Evolutionary conservation across 2,329 filamentous ascomycete genomes (phyloP), one percentile per base, ranked within the genome.

Genomic region (Cladobotryum mycophilum): DNA sequence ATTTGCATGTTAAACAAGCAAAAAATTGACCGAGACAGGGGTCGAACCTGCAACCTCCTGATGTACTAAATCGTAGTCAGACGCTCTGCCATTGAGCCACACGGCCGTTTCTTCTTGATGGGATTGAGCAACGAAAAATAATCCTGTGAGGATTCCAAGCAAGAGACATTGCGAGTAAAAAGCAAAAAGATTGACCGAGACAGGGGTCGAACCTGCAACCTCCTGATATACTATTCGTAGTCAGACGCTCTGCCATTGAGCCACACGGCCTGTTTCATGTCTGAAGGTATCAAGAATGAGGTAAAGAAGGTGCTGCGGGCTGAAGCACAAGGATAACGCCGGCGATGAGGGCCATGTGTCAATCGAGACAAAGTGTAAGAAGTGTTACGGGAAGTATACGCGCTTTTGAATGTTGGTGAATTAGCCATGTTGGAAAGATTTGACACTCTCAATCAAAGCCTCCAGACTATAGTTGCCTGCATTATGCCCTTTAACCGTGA

Each of bases 221-320:
- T 41, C 38, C 38, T 41, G 38, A 41, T 41, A 5, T 40, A 40
- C 37, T 40, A 40, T 15, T 41, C 38, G 38, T 41, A 41, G 38
- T 41, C 38, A 41, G 38, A 41, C 38, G 38, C 38, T 41, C 38
- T 41, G 38, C 38, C 38, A 41, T 41, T 41, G 38, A 41, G 38
- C 38, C 38, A 41, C 38, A 41, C 15, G 38, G 38, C 38, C 38
- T 41, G 38, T 18, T 41, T 20, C 38, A 41, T 41, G 38, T 13
- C 7, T 20, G 6, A 20, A 9, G 13, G 5, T 15, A 5, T 30
- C 25, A 30, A 6, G 25, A 30, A 30, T 30, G 25, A 11, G 9
- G 4, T 30, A 3, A 30, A 30, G 25, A 30, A 30, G 37, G 37
- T n/a, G 37, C 37, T n/a, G 17, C 13, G 13, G 3, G 8, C 14